These are phyloP conservation scores for Panicum hallii DNA, from an alignment of 202 grass and related monocot species.

Conservation along the genomic window DNA sequence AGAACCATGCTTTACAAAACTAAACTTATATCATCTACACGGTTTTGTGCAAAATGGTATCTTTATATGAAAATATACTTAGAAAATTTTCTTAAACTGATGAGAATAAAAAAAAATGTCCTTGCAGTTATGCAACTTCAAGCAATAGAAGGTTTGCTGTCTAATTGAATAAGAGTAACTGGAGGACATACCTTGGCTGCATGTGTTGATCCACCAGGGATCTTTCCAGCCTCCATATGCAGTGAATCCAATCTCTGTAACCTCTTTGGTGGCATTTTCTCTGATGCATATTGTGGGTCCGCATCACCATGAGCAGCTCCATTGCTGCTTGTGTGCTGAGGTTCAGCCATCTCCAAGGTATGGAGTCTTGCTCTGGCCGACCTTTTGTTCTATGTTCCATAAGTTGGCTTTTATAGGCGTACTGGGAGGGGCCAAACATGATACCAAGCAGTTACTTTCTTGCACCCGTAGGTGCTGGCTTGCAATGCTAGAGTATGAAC, in stretches of 20 bases:
- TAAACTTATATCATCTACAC: background rate
- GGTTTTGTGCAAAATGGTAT: background rate
- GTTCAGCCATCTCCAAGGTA: constrained; percentile 45
- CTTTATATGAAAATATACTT: background rate
- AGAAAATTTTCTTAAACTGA: background rate
- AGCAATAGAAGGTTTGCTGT: background rate
- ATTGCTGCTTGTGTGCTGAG: constrained; percentile 39
- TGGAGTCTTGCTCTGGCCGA: constrained; percentile 21
- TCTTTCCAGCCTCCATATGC: constrained; percentile 60
- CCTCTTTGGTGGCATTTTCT: constrained; percentile 31
- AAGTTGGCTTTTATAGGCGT: constrained; percentile 50
- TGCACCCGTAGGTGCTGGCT: background rate
- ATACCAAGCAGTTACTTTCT: background rate
- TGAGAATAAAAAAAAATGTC: background rate
- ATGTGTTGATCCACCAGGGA: constrained; percentile 43
- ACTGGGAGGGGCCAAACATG: constrained; percentile 8
- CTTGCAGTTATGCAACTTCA: background rate
- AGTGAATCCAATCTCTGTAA: constrained; percentile 61
- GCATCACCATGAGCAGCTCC: constrained; percentile 24
- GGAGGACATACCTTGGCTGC: constrained; percentile 54
- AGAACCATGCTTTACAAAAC: background rate
- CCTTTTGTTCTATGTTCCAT: constrained; percentile 23
- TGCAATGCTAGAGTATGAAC: constrained; percentile 23
- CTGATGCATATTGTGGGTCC: constrained; percentile 27
- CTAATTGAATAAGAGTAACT: constrained; percentile 7